A percentile compares a stretch with the other conserved stretches of the same genome.
phyloP scores from a whole-genome alignment of 345 rosid genomes.

The Physaria fendleri region DNA sequence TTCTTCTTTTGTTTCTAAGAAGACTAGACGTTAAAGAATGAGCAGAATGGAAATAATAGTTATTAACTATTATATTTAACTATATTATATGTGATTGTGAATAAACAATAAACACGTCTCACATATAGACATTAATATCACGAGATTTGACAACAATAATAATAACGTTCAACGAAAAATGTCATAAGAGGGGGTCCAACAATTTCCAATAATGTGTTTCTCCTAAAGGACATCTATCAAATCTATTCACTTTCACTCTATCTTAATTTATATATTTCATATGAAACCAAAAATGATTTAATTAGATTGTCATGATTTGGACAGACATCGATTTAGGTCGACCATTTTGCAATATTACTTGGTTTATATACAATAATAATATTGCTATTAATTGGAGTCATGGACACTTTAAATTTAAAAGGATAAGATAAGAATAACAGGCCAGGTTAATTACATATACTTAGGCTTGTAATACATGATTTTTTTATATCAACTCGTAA shows the following conservation, averaged over 20 bases:
- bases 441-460: no score
- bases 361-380: conserved; percentile 2
- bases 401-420: background rate
- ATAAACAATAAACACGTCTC: conserved; percentile 22
- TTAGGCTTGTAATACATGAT: no score
- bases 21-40: background rate
- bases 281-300: conserved; percentile 3
- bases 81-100: conserved; percentile 19
- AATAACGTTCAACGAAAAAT: no score
- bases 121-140: no score
- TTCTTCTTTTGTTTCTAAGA: background rate
- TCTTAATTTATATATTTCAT: background rate
- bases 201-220: conserved; percentile 3
- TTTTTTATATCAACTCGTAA: background rate
- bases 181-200: conserved; percentile 26
- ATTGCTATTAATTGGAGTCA: conserved; percentile 2
- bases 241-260: conserved; percentile 21
- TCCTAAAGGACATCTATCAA: conserved; percentile 19
- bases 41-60: background rate
- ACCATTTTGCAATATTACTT: conserved; percentile 5
- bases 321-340: conserved; percentile 19
- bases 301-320: conserved; percentile 17
- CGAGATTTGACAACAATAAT: no score
- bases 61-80: background rate
- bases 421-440: background rate